phyloP scores from a whole-genome alignment of 371 early-diverging fungal genomes.

The Mortierella sp. region DNA sequence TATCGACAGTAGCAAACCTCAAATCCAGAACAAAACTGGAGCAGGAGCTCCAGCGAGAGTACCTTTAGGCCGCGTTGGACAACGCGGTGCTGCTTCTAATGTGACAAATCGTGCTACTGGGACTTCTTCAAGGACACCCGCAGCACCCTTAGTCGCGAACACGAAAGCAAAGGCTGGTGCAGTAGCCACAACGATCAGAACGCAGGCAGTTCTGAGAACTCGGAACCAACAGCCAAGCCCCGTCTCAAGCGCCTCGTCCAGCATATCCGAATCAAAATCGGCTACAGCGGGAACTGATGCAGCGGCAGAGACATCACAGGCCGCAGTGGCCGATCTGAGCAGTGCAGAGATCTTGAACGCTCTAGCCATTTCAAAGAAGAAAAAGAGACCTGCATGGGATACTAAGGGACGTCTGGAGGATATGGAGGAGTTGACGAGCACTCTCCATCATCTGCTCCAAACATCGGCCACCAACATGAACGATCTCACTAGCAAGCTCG shows the following conservation, averaged over 20 bases:
- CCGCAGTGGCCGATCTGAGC: not conserved
- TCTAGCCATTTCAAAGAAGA: constrained; percentile 44
- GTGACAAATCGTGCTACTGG: constrained; percentile 1
- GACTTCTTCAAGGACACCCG: constrained; percentile 14
- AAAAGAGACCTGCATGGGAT: constrained; percentile 73
- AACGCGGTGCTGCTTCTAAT: not conserved
- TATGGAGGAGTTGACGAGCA: constrained; percentile 61
- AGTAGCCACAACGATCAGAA: not conserved
- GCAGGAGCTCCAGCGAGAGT: not conserved
- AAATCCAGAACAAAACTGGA: not conserved
- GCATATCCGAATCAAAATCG: not conserved
- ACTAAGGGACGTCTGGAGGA: constrained; percentile 73
- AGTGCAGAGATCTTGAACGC: constrained; percentile 9
- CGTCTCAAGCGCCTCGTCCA: constrained; percentile 18
- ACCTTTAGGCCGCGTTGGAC: constrained; percentile 18
- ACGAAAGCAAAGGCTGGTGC: constrained; percentile 1
- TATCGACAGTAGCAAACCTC: not conserved
- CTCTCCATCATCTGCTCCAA: constrained; percentile 47
- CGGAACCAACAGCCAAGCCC: constrained; percentile 26
- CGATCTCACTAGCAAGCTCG: constrained; percentile 40
- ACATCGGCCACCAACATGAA: constrained; percentile 48
- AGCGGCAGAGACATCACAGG: not conserved
- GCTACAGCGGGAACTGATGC: not conserved
- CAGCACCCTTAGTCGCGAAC: not conserved
- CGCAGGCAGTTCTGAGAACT: not conserved